phyloP scores from a whole-genome alignment of 2,329 filamentous ascomycete species.

The Monosporascus ibericus region DNA sequence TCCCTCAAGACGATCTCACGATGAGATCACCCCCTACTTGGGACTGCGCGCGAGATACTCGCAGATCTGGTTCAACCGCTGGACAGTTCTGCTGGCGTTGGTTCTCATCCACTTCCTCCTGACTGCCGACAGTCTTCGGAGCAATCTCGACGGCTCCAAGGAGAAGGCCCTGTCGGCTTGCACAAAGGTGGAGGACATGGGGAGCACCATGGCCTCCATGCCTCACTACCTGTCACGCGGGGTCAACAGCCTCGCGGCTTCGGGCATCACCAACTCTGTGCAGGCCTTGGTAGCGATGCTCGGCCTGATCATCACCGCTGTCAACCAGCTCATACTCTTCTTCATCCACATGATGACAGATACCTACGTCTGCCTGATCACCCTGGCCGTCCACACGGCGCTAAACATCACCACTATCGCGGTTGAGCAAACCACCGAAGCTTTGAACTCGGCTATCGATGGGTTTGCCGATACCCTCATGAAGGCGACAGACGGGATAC shows the following conservation, averaged over 20 bases:
- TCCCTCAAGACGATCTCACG: constrained; percentile 51
- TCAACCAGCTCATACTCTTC: constrained; percentile 86
- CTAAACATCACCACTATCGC: constrained; percentile 57
- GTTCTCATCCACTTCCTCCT: constrained; percentile 78
- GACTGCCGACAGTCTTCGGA: constrained; percentile 64
- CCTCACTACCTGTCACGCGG: constrained; percentile 88
- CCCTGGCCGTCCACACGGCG: constrained; percentile 72
- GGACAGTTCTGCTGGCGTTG: constrained; percentile 85
- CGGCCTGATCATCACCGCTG: constrained; percentile 69
- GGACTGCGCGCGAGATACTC: constrained; percentile 84
- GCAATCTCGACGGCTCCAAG: constrained; percentile 70
- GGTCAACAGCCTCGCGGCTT: constrained; percentile 79
- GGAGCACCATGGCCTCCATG: constrained; percentile 96
- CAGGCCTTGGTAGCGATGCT: constrained; percentile 75
- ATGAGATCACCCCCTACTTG: constrained; percentile 79
- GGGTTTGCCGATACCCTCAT: constrained; percentile 36
- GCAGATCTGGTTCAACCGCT: constrained; percentile 95
- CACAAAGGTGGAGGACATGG: constrained; percentile 84
- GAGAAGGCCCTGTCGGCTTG: constrained; percentile 81
- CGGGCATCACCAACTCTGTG: constrained; percentile 73
- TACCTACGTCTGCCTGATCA: constrained; percentile 86
- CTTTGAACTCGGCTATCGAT: constrained; percentile 45
- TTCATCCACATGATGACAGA: constrained; percentile 86
- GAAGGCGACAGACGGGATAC: constrained; percentile 47
- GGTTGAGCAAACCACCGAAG: constrained; percentile 35